A percentile compares a stretch with the other conserved stretches of the same genome.
Evolutionary conservation across 148 eudicot genomes (phyloP).

Genomic region (Amaranthus hypochondriacus): DNA sequence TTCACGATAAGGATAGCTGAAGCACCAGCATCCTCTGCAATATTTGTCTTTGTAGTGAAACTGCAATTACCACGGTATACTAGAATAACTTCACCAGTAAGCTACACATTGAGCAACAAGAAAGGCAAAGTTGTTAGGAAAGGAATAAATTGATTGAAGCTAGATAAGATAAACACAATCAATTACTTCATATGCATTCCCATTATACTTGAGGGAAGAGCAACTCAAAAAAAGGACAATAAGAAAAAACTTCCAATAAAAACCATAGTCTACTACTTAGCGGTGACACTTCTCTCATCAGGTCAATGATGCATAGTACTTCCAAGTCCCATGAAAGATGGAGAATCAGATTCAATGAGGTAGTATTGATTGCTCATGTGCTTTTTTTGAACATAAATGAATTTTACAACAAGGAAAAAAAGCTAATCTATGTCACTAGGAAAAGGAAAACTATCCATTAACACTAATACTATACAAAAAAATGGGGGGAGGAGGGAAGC

Average conservation of each 20-base stretch:
- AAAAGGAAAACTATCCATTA: background rate
- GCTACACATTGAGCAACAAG: slow-evolving; percentile 38
- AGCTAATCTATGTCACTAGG: too few relatives aligned
- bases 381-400: background rate
- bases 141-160: background rate
- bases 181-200: background rate
- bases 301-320: background rate
- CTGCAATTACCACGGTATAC: slow-evolving; percentile 94
- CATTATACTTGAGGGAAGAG: too few relatives aligned
- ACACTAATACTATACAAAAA: background rate
- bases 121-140: background rate
- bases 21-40: slow-evolving; percentile 95
- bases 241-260: too few relatives aligned
- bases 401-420: background rate
- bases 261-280: too few relatives aligned
- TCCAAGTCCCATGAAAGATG: background rate
- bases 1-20: slow-evolving; percentile 81
- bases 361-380: background rate
- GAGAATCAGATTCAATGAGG: background rate
- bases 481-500: background rate
- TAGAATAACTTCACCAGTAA: slow-evolving; percentile 84
- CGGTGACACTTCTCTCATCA: too few relatives aligned
- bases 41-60: slow-evolving; percentile 77
- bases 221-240: too few relatives aligned
- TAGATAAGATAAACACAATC: background rate